Evolutionary conservation across 331 rosid species (phyloP).

Genomic region (Cydonia oblonga): DNA sequence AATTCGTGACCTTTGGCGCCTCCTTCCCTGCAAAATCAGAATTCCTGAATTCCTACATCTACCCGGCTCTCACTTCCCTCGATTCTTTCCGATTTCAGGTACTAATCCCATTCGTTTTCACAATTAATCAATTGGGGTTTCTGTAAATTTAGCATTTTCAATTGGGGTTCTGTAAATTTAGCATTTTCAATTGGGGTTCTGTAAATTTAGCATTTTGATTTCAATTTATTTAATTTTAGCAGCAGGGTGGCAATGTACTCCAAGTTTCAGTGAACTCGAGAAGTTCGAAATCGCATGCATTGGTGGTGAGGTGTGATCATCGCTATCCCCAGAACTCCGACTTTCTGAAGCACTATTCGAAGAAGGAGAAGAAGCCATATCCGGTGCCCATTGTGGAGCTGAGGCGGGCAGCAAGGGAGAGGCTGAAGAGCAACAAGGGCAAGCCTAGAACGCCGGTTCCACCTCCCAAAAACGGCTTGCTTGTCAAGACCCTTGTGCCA

Average conservation of each 20-base stretch:
- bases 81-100: constrained; percentile 38
- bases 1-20: neutral
- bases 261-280: constrained; percentile 27
- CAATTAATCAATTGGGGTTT: neutral
- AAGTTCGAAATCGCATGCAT: constrained; percentile 9
- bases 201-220: neutral
- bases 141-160: too few species aligned
- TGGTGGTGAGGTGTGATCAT: constrained; percentile 34
- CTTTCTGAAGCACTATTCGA: constrained; percentile 58
- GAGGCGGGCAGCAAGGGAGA: constrained; percentile 93
- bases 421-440: constrained; percentile 61
- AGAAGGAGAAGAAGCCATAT: constrained; percentile 78
- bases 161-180: too few species aligned
- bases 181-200: neutral
- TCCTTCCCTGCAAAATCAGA: constrained; percentile 7
- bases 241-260: constrained; percentile 21
- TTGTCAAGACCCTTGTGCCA: constrained; percentile 68
- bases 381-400: constrained; percentile 71
- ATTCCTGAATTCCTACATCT: constrained; percentile 4
- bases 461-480: constrained; percentile 72
- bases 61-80: constrained; percentile 26
- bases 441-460: constrained; percentile 50
- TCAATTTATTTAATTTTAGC: constrained; percentile 1
- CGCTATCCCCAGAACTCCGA: constrained; percentile 88
- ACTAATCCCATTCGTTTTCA: neutral